Conservation (phyloP, 1,284 basidiomycete species). For the Trichosporon asahii region DNA sequence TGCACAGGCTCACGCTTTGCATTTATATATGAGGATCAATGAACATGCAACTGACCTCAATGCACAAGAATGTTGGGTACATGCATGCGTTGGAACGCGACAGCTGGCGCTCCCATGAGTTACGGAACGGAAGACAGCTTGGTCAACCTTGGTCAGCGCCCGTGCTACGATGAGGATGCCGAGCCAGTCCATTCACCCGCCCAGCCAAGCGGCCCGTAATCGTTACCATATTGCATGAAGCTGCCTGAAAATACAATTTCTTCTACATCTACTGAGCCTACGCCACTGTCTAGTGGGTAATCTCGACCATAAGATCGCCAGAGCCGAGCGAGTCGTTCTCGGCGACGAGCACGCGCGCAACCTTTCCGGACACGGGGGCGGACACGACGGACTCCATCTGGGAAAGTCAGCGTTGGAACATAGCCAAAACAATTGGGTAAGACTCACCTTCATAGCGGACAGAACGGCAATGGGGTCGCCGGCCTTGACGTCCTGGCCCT, state of each 20-base stretch:
- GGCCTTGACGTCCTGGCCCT: slow-evolving; percentile 94
- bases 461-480: slow-evolving; percentile 71
- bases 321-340: slow-evolving; percentile 55
- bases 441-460: slow-evolving; percentile 93
- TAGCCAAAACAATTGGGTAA: no score
- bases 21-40: no score
- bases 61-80: no score
- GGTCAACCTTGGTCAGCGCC: no score
- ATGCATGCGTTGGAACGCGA: no score
- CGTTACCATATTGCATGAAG: not conserved
- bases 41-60: no score
- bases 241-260: not conserved
- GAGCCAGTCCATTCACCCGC: no score
- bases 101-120: no score
- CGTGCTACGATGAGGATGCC: no score
- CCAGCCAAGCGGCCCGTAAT: not conserved
- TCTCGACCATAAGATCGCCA: slow-evolving; percentile 50
- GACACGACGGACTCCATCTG: slow-evolving; percentile 90
- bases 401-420: no score
- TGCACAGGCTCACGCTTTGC: no score
- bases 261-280: not conserved
- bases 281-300: slow-evolving; percentile 30
- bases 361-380: slow-evolving; percentile 85
- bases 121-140: no score
- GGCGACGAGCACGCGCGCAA: slow-evolving; percentile 84